These are phyloP conservation scores for Linnemannia exigua DNA, from an alignment of 192 early-diverging fungal genomes.

Conservation along the genomic window DNA sequence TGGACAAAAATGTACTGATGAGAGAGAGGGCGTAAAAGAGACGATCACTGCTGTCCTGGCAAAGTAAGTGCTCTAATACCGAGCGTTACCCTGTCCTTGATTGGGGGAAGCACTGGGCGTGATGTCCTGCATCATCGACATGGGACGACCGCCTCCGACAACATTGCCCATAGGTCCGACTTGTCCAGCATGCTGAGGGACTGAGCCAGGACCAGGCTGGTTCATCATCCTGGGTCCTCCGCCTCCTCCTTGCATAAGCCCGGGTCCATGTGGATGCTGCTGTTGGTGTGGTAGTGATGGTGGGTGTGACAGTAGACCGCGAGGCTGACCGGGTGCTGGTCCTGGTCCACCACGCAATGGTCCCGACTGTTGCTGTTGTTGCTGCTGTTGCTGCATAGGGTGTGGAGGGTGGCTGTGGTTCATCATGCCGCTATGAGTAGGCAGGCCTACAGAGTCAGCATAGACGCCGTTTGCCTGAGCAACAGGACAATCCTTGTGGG, in stretches of 20 bases:
- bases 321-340: conserved; percentile 12
- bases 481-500: conserved; percentile 84
- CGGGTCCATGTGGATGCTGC: conserved; percentile 5
- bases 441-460: conserved; percentile 33
- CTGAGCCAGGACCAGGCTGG: not conserved
- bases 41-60: not conserved
- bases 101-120: conserved; percentile 48
- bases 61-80: conserved; percentile 17
- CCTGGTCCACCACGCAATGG: conserved; percentile 14
- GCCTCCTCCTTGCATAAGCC: conserved; percentile 26
- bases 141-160: conserved; percentile 31
- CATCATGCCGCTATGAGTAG: conserved; percentile 34
- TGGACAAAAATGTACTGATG: no score
- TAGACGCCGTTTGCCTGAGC: conserved; percentile 78
- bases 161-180: conserved; percentile 14
- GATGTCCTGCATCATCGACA: conserved; percentile 59
- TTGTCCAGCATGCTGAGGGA: not conserved
- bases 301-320: conserved; percentile 19
- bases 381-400: no score
- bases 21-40: not conserved
- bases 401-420: conserved; percentile 10
- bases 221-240: conserved; percentile 32
- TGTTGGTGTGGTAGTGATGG: conserved; percentile 23
- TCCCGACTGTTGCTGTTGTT: conserved; percentile 13
- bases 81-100: conserved; percentile 31